Evolutionary conservation across 805 yeast species (phyloP).

Genomic region (Candida verbasci): DNA sequence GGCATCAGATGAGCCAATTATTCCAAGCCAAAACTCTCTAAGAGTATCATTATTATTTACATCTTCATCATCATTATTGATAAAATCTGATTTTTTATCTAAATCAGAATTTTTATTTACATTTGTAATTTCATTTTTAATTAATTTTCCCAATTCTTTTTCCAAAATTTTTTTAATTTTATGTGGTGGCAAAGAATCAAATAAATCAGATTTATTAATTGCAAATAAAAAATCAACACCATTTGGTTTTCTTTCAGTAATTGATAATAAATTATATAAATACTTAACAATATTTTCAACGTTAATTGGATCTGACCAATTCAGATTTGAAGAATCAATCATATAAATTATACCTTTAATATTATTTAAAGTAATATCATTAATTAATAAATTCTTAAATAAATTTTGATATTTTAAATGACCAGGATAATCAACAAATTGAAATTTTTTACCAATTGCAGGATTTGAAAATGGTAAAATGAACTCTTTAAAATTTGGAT

Average conservation of each 20-base stretch:
- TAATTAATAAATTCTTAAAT: conserved; percentile 45
- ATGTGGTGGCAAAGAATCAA: conserved; percentile 69
- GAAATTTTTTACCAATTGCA: conserved; percentile 34
- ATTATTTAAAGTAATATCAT: conserved; percentile 31
- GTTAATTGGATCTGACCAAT: conserved; percentile 34
- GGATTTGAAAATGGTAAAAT: conserved; percentile 32
- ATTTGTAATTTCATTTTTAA: conserved; percentile 39
- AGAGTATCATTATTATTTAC: conserved; percentile 31
- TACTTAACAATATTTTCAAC: conserved; percentile 48
- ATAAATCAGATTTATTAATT: conserved; percentile 81
- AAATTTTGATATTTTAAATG: conserved; percentile 66
- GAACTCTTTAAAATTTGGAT: conserved; percentile 26
- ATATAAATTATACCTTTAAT: conserved; percentile 69
- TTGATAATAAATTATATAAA: conserved; percentile 53
- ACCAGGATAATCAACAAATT: conserved; percentile 84
- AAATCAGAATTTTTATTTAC: conserved; percentile 32
- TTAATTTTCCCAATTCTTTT: conserved; percentile 54
- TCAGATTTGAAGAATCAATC: conserved; percentile 68
- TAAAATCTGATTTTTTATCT: conserved; percentile 37
- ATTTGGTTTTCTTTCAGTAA: conserved; percentile 59
- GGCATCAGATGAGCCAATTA: conserved; percentile 30
- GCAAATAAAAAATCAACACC: conserved; percentile 76
- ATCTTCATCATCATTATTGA: conserved; percentile 31
- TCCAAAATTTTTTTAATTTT: conserved; percentile 61
- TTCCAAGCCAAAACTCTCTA: conserved; percentile 43